These are phyloP conservation scores for Macadamia tetraphylla DNA, from an alignment of 164 flowering plant genomes.

Conservation along the genomic window DNA sequence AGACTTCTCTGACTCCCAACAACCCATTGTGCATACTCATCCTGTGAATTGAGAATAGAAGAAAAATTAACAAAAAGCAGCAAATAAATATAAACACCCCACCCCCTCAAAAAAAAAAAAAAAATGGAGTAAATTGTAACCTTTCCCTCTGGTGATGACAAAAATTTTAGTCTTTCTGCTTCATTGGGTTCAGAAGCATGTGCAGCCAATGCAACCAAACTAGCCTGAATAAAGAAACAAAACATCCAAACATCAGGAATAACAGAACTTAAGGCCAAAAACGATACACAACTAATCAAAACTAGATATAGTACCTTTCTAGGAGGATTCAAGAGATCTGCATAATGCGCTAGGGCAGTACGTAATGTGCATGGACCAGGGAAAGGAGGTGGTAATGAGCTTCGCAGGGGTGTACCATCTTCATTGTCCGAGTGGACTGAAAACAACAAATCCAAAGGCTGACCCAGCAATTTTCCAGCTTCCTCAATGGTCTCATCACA, in stretches of 20 bases:
- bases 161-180: constrained; percentile 58
- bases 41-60: constrained; percentile 29
- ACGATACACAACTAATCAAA: not conserved
- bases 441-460: constrained; percentile 50
- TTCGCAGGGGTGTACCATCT: constrained; percentile 58
- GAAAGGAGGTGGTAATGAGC: constrained; percentile 73
- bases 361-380: constrained; percentile 80
- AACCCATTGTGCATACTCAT: constrained; percentile 83
- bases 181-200: constrained; percentile 74
- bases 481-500: constrained; percentile 65
- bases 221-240: constrained; percentile 41
- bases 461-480: constrained; percentile 65
- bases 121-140: constrained; percentile 1
- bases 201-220: constrained; percentile 65
- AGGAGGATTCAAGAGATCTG: constrained; percentile 81
- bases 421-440: constrained; percentile 74
- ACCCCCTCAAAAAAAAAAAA: not conserved
- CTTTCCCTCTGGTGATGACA: constrained; percentile 79
- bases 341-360: constrained; percentile 67
- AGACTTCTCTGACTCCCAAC: constrained; percentile 87
- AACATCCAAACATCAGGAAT: not conserved
- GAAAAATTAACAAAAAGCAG: not conserved
- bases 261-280: not conserved
- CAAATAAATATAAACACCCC: not conserved
- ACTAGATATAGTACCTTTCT: constrained; percentile 46